Percentiles rank a stretch among this genome's conserved stretches.
Conservation (phyloP, 495 filamentous ascomycete species). For the Tuber borchii region DNA sequence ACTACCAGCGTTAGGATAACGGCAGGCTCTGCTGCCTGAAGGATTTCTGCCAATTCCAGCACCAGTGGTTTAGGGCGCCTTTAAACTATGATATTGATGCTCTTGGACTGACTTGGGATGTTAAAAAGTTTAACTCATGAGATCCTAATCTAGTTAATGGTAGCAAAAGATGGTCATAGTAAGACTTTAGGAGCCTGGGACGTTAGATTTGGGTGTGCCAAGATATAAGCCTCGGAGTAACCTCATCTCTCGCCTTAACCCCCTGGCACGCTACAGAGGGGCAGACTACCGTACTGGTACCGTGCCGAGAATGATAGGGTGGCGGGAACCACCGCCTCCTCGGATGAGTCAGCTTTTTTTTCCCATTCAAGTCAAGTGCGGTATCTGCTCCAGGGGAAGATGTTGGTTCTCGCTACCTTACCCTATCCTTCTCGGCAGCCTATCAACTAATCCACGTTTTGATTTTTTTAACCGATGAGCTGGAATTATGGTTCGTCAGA, state of each 20-base stretch:
- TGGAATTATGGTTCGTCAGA: neutral
- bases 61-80: neutral
- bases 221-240: neutral
- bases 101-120: neutral
- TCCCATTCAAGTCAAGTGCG: too few relatives aligned
- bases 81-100: neutral
- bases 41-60: neutral
- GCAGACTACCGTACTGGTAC: neutral
- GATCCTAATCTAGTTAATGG: neutral
- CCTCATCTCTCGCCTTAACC: neutral
- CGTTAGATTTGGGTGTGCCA: slow-evolving; percentile 2
- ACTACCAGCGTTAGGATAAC: neutral
- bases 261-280: slow-evolving; percentile 2
- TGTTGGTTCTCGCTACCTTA: too few relatives aligned
- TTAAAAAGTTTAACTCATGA: neutral
- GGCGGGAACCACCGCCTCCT: too few relatives aligned
- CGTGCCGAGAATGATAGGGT: too few relatives aligned
- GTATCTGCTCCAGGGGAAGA: too few relatives aligned
- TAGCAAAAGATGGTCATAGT: neutral
- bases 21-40: neutral
- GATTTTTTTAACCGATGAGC: neutral
- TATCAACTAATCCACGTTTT: too few relatives aligned
- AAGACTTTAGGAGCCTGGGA: neutral
- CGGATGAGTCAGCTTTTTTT: too few relatives aligned
- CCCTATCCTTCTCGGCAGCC: too few relatives aligned